A percentile compares a stretch with the other conserved stretches of the same genome.
Evolutionary conservation across 1,284 basidiomycete species (phyloP).

Genomic region (Moniliella sp.): DNA sequence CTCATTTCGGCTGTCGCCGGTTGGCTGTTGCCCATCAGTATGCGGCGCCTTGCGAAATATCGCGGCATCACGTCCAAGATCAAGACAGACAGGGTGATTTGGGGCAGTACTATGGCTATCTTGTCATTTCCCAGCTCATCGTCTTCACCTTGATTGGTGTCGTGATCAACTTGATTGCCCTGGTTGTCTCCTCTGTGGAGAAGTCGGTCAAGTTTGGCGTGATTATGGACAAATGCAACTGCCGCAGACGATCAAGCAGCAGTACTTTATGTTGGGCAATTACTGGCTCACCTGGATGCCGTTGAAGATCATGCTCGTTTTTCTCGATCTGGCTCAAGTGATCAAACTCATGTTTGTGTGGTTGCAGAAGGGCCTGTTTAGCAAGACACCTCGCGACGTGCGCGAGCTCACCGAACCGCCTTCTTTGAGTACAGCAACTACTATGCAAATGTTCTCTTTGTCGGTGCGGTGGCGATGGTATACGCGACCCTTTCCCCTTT

Average conservation of each 20-base stretch:
- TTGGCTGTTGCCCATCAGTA: conserved; percentile 20
- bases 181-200: no score
- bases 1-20: conserved; percentile 19
- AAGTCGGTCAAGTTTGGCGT: no score
- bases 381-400: conserved; percentile 86
- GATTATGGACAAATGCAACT: no score
- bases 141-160: conserved; percentile 28
- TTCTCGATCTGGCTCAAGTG: conserved; percentile 89
- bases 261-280: conserved; percentile 22
- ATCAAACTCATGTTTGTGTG: conserved; percentile 68
- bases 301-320: conserved; percentile 65
- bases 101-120: conserved; percentile 25
- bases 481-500: conserved; percentile 25
- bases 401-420: conserved; percentile 82
- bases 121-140: conserved; percentile 27
- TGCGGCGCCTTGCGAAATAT: conserved; percentile 28
- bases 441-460: conserved; percentile 38
- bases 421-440: conserved; percentile 76
- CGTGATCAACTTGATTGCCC: conserved; percentile 13
- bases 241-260: conserved; percentile 13
- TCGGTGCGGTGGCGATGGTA: conserved; percentile 23
- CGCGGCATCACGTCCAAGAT: conserved; percentile 22
- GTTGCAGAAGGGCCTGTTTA: conserved; percentile 57
- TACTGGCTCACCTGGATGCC: conserved; percentile 33
- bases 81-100: conserved; percentile 16